phyloP scores from a whole-genome alignment of 164 flowering plant genomes.

The Annona cherimola region DNA sequence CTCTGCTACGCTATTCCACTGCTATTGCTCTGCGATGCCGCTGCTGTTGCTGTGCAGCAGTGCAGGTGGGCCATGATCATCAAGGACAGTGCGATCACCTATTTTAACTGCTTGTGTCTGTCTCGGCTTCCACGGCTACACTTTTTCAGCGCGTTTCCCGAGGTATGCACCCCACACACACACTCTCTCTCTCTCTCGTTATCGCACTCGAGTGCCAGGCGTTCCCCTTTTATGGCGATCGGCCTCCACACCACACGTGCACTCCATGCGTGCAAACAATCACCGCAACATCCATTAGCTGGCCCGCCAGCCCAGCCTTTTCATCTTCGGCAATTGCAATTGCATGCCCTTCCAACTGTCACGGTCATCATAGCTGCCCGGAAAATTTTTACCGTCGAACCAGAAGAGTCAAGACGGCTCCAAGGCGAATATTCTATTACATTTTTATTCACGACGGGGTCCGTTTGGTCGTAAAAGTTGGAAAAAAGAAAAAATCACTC shows the following conservation, averaged over 20 bases:
- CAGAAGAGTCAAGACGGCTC: too few species aligned
- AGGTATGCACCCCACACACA: neutral
- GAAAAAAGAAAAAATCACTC: too few species aligned
- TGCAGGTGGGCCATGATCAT: neutral
- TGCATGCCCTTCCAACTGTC: neutral
- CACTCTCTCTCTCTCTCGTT: neutral
- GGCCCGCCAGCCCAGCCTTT: neutral
- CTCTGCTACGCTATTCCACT: too few species aligned
- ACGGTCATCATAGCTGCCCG: too few species aligned
- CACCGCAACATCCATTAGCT: neutral
- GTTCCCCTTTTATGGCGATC: neutral
- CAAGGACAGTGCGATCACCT: neutral
- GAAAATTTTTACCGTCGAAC: too few species aligned
- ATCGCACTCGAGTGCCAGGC: neutral
- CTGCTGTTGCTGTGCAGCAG: neutral
- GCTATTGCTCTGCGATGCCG: neutral
- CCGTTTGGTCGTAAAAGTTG: too few species aligned
- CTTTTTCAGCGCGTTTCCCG: neutral
- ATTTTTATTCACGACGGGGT: too few species aligned
- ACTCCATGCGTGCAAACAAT: neutral
- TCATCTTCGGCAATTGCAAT: too few species aligned
- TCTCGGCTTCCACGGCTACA: neutral
- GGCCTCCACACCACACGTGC: neutral
- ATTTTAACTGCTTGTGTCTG: neutral
- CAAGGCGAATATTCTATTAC: too few species aligned